These are phyloP conservation scores for Sisymbrium altissimum DNA, from an alignment of 345 rosid genomes.

Conservation along the genomic window DNA sequence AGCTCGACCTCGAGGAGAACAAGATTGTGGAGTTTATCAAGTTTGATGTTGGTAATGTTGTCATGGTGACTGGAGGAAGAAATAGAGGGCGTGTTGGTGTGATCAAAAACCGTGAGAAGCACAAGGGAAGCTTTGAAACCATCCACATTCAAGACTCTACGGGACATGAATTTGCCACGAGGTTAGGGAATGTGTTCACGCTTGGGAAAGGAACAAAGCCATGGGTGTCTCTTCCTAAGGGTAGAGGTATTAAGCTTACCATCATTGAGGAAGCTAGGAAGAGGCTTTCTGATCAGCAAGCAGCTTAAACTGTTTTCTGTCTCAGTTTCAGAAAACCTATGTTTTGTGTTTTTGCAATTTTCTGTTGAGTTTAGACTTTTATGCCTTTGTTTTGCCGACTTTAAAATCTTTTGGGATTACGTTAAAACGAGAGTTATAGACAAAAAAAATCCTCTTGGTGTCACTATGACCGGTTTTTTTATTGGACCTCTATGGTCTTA, in stretches of 20 bases:
- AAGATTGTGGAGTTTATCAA: constrained; percentile 53
- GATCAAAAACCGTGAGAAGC: constrained; percentile 78
- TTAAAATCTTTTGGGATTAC: background rate
- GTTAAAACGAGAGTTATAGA: background rate
- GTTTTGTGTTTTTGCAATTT: background rate
- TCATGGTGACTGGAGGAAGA: constrained; percentile 69
- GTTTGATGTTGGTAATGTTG: constrained; percentile 61
- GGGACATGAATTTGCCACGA: constrained; percentile 83
- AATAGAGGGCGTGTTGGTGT: constrained; percentile 76
- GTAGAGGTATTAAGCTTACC: constrained; percentile 81
- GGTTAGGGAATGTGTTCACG: constrained; percentile 71
- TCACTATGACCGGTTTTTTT: background rate
- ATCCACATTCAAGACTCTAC: constrained; percentile 72
- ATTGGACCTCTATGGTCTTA: no score
- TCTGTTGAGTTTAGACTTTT: background rate
- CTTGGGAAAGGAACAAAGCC: constrained; percentile 82
- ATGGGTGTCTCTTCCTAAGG: constrained; percentile 86
- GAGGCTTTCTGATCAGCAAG: constrained; percentile 63
- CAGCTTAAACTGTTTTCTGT: constrained; percentile 7
- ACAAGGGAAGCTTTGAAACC: constrained; percentile 82
- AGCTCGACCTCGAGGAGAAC: constrained; percentile 46
- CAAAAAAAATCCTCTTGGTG: background rate
- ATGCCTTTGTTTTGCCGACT: background rate
- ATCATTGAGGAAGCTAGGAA: constrained; percentile 84
- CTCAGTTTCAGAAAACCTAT: background rate